A percentile compares a stretch with the other conserved stretches of the same genome.
Conservation (phyloP, 805 yeast species). For the Ogataea wickerhamii region DNA sequence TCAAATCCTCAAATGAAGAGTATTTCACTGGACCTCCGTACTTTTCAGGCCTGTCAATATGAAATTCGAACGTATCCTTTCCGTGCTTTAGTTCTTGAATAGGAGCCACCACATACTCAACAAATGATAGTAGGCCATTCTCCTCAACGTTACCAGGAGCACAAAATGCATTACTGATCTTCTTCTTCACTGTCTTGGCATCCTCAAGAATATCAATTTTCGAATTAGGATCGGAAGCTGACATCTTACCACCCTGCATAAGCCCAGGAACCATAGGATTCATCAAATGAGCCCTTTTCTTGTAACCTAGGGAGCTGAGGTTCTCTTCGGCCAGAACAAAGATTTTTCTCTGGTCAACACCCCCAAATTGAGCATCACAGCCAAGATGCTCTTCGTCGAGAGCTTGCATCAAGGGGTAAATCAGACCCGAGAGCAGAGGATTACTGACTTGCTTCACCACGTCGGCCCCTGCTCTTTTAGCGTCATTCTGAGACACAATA, state of each 20-base stretch:
- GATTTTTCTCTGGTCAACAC: constrained; percentile 97
- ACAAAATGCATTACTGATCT: constrained; percentile 88
- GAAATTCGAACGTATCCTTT: constrained; percentile 57
- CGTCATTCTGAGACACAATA: constrained; percentile 87
- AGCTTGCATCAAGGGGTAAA: constrained; percentile 98
- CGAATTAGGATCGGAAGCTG: constrained; percentile 98
- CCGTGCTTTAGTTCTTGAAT: constrained; percentile 72
- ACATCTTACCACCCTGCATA: constrained; percentile 97
- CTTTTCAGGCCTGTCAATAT: constrained; percentile 88
- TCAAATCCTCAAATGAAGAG: constrained; percentile 61
- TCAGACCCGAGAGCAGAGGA: constrained; percentile 88
- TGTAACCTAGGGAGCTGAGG: constrained; percentile 82
- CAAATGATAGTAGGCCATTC: constrained; percentile 84
- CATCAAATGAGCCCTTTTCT: constrained; percentile 97
- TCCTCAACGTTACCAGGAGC: constrained; percentile 92
- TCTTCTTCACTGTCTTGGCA: constrained; percentile 83
- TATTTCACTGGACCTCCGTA: constrained; percentile 91
- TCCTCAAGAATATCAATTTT: constrained; percentile 91
- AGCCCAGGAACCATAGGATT: constrained; percentile 98
- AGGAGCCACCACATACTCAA: constrained; percentile 82
- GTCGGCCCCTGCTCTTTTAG: constrained; percentile 99
- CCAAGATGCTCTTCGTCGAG: constrained; percentile 88
- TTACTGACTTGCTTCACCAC: constrained; percentile 96
- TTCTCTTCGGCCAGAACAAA: constrained; percentile 96
- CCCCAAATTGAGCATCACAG: constrained; percentile 95